Base-by-base conservation (phyloP, 164 flowering plant species). In the Magnolia officinalis region DNA sequence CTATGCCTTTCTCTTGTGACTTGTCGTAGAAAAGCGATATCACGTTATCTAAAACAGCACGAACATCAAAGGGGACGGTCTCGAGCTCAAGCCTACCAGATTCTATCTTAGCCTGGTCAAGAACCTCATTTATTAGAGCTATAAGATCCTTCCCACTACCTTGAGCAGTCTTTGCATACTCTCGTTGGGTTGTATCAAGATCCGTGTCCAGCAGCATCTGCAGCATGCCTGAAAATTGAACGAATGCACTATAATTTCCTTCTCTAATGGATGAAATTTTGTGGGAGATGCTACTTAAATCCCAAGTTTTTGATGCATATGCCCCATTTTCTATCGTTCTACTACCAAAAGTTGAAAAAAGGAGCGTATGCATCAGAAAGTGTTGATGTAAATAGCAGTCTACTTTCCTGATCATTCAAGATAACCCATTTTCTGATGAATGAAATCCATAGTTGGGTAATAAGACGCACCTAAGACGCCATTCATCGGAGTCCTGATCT, bases 51-150 rank as follows among this genome's bases (percentile, higher is more conserved):
- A 96, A 90, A 74, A 87, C 82, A 23, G 86, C 69, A 24, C 93
- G 96, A 58, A 87, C 73, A 82, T 93, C 94, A 86, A 96, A 94
- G 63, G 92, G 88, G 5, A 92, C 96, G 72, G 86, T 83, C 83
- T 94, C 98, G 67, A 94, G 95, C 78, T 96, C 99, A 70, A 94
- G 90, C 86, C 88, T 89, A 58, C 95, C 96, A 58, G 99, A 91
- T 85, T 96, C 98, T 80, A 96, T 96, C 87, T 92, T 96, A 49
- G 99, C 99, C 82, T 90, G 98, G 82, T 96, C 99, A 73, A 96
- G 93, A 80, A 96, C 99, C 79, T 91, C 91, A 81, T 92, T 92
- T 73, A 96, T 96, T 65, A 96, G 76, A 7, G 91, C 85, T 81
- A 96, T 96, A 29, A 96, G 83, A 82, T 87, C 91, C 81, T 85